Evolutionary conservation across 1,284 basidiomycete genomes (phyloP).

Genomic region (Leccinum griseonigrum): DNA sequence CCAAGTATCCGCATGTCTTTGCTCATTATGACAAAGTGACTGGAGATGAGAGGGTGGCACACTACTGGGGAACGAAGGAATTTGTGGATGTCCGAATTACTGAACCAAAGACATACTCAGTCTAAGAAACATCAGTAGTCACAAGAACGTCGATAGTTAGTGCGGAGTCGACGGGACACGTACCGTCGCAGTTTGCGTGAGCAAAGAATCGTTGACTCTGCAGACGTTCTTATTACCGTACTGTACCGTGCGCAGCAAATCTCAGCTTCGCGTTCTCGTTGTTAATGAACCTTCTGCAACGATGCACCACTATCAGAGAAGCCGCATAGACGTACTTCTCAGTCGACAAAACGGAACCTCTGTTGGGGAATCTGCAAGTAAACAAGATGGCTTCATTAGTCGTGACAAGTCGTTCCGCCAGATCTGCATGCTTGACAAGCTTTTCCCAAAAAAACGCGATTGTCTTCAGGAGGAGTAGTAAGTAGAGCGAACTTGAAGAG

Average conservation of each 20-base stretch:
- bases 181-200: neutral
- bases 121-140: neutral
- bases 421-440: neutral
- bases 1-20: slow-evolving; percentile 45
- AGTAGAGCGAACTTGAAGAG: too few species aligned
- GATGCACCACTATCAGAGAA: neutral
- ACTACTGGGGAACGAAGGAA: slow-evolving; percentile 17
- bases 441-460: too few species aligned
- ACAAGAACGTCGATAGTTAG: neutral
- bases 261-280: too few species aligned
- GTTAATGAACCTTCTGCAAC: neutral
- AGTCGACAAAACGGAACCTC: neutral
- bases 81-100: slow-evolving; percentile 14
- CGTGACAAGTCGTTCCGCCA: neutral
- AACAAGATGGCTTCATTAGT: too few species aligned
- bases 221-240: neutral
- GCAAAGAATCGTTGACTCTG: neutral
- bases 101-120: slow-evolving; percentile 3
- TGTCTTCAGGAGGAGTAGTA: too few species aligned
- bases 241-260: neutral
- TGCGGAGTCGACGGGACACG: neutral
- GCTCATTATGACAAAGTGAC: slow-evolving; percentile 51
- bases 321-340: neutral
- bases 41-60: slow-evolving; percentile 44
- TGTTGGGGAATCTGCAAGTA: neutral